Evolutionary conservation across 306 rosid genomes (phyloP).

Genomic region (Medicago ruthenica): DNA sequence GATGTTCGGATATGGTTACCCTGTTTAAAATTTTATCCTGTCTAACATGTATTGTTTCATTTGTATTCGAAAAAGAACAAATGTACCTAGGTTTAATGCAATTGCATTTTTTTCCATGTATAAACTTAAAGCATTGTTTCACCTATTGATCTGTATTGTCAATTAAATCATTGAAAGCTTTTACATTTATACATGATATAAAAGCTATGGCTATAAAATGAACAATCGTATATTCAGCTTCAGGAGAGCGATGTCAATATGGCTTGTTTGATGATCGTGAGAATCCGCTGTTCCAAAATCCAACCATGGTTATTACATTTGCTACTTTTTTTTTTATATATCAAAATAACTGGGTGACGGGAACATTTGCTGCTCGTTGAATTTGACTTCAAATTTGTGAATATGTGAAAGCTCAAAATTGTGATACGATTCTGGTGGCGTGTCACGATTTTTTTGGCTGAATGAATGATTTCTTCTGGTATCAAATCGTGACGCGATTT

Average conservation of each 20-base stretch:
- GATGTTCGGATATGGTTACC: slow-evolving; percentile 45
- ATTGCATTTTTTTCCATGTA: slow-evolving; percentile 35
- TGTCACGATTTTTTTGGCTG: too few relatives aligned
- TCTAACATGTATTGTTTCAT: slow-evolving; percentile 48
- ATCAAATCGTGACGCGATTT: too few relatives aligned
- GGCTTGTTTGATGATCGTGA: neutral
- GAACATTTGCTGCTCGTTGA: too few relatives aligned
- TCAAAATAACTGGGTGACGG: too few relatives aligned
- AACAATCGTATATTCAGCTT: neutral
- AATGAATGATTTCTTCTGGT: too few relatives aligned
- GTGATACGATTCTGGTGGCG: too few relatives aligned
- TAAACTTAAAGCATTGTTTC: slow-evolving; percentile 34
- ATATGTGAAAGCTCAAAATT: too few relatives aligned
- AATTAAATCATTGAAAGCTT: slow-evolving; percentile 29
- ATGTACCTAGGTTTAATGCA: slow-evolving; percentile 52
- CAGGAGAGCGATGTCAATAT: neutral
- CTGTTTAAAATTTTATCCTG: slow-evolving; percentile 43
- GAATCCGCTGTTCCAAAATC: neutral
- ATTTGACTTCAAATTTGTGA: too few relatives aligned
- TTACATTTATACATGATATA: slow-evolving; percentile 16
- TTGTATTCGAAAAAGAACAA: slow-evolving; percentile 41
- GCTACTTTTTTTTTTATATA: too few relatives aligned
- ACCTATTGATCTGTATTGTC: slow-evolving; percentile 28
- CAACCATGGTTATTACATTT: too few relatives aligned
- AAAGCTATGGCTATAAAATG: neutral